Conservation (phyloP, 345 rosid species). For the Melaleuca alternifolia region DNA sequence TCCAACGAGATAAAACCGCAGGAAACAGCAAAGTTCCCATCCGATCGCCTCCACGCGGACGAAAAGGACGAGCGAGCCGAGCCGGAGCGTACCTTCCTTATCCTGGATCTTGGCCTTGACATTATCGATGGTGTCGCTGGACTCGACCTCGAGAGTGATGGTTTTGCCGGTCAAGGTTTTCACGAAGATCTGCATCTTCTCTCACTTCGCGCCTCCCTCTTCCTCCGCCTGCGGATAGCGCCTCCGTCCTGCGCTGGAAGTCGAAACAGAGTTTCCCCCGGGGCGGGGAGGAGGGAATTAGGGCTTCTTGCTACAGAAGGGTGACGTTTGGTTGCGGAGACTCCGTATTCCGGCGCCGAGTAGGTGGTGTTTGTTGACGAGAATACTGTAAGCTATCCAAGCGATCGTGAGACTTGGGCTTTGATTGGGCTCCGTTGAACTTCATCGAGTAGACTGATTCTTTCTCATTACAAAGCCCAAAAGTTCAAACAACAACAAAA, state of each 20-base stretch:
- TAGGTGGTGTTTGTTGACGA: background rate
- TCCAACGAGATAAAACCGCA: background rate
- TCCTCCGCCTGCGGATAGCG: background rate
- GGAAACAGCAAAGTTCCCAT: background rate
- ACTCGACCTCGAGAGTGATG: background rate
- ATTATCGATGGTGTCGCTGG: background rate
- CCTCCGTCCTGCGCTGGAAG: background rate
- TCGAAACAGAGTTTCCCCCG: background rate
- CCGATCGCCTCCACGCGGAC: background rate
- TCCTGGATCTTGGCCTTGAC: background rate
- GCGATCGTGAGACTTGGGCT: no score
- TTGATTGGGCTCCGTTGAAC: no score
- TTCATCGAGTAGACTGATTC: no score
- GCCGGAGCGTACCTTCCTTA: background rate
- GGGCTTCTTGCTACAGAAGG: background rate
- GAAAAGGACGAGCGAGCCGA: no score
- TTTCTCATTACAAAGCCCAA: no score
- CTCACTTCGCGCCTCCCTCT: background rate
- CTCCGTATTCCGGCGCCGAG: background rate
- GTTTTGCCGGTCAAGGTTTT: constrained; percentile 31
- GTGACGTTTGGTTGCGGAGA: no score
- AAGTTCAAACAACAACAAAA: no score
- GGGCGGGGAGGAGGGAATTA: background rate
- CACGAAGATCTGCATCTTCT: constrained; percentile 52
- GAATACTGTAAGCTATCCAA: background rate